Percentiles rank a stretch among this genome's conserved stretches.
Evolutionary conservation across 371 early-diverging fungal genomes (phyloP).

Genomic region (Dichotomocladium elegans): DNA sequence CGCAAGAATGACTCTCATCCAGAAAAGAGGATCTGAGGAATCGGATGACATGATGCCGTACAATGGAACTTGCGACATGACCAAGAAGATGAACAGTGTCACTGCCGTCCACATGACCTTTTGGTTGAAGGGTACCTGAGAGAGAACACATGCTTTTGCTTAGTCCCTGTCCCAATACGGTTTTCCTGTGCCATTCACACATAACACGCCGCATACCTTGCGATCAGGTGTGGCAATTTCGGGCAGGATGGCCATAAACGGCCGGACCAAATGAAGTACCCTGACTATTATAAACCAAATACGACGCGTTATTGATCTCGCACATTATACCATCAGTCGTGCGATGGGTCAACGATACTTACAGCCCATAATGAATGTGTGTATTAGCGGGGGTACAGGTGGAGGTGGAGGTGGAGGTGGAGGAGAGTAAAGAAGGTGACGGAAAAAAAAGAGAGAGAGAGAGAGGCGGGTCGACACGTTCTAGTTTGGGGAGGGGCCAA

Average conservation of each 20-base stretch:
- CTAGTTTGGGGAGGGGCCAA: neutral
- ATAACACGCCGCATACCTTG: slow-evolving; percentile 63
- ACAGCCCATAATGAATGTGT: slow-evolving; percentile 12
- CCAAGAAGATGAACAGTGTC: slow-evolving; percentile 97
- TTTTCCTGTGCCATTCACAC: neutral
- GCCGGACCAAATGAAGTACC: slow-evolving; percentile 94
- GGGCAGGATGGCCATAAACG: slow-evolving; percentile 98
- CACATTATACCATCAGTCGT: neutral
- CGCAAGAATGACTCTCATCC: slow-evolving; percentile 99
- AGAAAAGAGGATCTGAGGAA: slow-evolving; percentile 97
- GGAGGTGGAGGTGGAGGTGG: too few relatives aligned
- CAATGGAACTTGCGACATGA: slow-evolving; percentile 99
- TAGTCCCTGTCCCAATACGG: neutral
- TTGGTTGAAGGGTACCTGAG: slow-evolving; percentile 93
- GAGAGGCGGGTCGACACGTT: neutral
- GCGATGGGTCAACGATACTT: neutral
- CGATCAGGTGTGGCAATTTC: slow-evolving; percentile 96
- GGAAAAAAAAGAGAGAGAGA: neutral
- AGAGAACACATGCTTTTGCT: neutral
- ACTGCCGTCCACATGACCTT: slow-evolving; percentile 99
- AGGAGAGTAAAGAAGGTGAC: neutral
- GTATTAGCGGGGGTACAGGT: too few relatives aligned
- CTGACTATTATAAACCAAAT: slow-evolving; percentile 61
- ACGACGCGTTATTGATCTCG: neutral
- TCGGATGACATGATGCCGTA: slow-evolving; percentile 99